Conservation (phyloP, 441 rosid species). For the Sinapis alba region DNA sequence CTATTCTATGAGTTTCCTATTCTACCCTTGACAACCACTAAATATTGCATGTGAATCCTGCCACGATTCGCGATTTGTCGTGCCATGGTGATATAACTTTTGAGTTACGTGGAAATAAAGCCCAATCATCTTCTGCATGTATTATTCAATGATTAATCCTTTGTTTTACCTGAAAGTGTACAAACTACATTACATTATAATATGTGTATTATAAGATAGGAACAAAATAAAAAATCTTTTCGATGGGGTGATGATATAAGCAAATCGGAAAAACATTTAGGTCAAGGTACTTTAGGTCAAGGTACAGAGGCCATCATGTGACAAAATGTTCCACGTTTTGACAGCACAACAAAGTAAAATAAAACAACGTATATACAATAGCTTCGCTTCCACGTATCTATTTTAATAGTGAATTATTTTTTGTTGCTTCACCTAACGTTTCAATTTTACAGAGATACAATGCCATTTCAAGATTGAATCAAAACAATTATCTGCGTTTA, state of each 20-base stretch:
- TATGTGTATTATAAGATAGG: conserved; percentile 9
- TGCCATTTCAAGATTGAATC: background rate
- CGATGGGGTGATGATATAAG: conserved; percentile 33
- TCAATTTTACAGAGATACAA: background rate
- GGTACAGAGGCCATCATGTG: conserved; percentile 13
- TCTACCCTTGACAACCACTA: conserved; percentile 22
- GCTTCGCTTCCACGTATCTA: conserved; percentile 27
- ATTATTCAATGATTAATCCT: conserved; percentile 9
- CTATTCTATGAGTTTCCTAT: background rate
- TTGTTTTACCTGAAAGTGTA: conserved; percentile 23
- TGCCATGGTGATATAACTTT: conserved; percentile 20
- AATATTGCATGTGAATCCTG: conserved; percentile 23
- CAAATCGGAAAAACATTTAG: conserved; percentile 12
- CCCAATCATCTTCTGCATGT: conserved; percentile 17
- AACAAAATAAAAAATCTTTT: background rate
- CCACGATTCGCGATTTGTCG: conserved; percentile 35
- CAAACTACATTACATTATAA: background rate
- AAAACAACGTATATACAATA: conserved; percentile 13
- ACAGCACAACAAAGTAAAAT: conserved; percentile 39
- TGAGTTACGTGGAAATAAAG: conserved; percentile 20
- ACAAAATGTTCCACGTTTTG: conserved; percentile 11
- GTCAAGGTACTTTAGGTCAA: conserved; percentile 34
- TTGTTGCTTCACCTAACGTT: conserved; percentile 10
- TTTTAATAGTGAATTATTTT: background rate
- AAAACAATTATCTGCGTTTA: conserved; percentile 16